Evolutionary conservation across 257 asterid species (phyloP).

Genomic region (Gentiana dahurica): DNA sequence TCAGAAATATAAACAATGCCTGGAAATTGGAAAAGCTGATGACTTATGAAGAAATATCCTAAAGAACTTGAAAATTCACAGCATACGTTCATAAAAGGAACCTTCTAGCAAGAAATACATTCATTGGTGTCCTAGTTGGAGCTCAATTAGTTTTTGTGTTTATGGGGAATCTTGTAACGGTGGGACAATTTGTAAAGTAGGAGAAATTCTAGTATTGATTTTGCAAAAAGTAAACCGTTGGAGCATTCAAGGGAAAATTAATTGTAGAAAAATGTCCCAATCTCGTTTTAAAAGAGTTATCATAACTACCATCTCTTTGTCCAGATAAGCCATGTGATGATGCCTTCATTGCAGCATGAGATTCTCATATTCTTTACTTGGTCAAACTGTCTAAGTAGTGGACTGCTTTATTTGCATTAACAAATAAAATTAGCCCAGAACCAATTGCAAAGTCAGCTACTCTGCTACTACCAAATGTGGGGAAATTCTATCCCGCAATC

Average conservation of each 20-base stretch:
- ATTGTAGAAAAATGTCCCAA: background rate
- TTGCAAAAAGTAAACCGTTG: conserved; percentile 1
- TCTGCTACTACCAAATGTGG: too few species aligned
- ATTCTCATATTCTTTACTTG: background rate
- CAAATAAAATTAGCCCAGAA: too few species aligned
- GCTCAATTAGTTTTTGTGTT: conserved; percentile 14
- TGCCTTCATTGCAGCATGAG: conserved; percentile 3
- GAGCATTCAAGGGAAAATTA: background rate
- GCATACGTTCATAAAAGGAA: conserved; percentile 15
- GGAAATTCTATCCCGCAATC: too few species aligned
- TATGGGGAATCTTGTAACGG: conserved; percentile 11
- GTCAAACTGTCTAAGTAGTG: background rate
- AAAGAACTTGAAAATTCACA: conserved; percentile 15
- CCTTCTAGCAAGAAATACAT: conserved; percentile 28
- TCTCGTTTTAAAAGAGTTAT: background rate
- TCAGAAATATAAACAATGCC: background rate
- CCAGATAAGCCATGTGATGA: conserved; percentile 64
- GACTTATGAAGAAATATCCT: conserved; percentile 5
- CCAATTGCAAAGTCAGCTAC: too few species aligned
- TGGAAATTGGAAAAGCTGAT: conserved; percentile 1
- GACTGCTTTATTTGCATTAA: too few species aligned
- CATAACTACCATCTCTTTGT: conserved; percentile 26
- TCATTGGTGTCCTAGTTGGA: conserved; percentile 24
- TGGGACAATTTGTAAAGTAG: background rate
- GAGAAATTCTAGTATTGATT: background rate